Evolutionary conservation across 139 green algal genomes (phyloP).

Genomic region (Mychonastes homosphaera): DNA sequence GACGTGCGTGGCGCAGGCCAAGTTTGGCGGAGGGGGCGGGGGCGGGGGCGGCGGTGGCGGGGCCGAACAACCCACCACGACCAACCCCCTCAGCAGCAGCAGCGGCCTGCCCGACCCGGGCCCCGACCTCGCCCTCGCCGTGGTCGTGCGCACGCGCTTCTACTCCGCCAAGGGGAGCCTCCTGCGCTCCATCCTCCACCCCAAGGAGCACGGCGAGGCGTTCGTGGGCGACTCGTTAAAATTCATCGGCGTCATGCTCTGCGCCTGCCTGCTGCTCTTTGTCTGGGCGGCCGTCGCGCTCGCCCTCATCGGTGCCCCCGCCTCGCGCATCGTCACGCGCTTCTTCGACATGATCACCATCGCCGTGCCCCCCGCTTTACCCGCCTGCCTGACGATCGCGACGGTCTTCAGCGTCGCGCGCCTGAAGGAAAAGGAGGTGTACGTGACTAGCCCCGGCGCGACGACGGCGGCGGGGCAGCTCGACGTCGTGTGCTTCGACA

Average conservation of each 20-base stretch:
- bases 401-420: constrained; percentile 46
- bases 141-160: constrained; percentile 55
- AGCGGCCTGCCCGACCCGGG: not conserved
- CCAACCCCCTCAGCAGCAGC: no score
- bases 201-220: constrained; percentile 28
- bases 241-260: constrained; percentile 55
- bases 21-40: no score
- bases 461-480: constrained; percentile 51
- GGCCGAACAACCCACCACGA: no score
- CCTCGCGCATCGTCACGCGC: constrained; percentile 30
- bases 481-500: constrained; percentile 60
- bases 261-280: constrained; percentile 34
- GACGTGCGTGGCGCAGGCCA: constrained; percentile 49
- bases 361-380: constrained; percentile 59
- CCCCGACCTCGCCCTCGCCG: constrained; percentile 22
- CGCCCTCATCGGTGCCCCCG: constrained; percentile 20
- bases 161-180: constrained; percentile 61
- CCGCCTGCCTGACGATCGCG: constrained; percentile 56
- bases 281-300: constrained; percentile 49
- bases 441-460: constrained; percentile 41
- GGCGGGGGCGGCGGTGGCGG: no score
- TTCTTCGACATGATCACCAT: constrained; percentile 71
- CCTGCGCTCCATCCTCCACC: constrained; percentile 51
- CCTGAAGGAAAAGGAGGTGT: constrained; percentile 40
- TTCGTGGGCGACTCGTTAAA: constrained; percentile 47